Base-by-base conservation (phyloP, 108 stramenopile genomes). In the Discostella stelligeroides region DNA sequence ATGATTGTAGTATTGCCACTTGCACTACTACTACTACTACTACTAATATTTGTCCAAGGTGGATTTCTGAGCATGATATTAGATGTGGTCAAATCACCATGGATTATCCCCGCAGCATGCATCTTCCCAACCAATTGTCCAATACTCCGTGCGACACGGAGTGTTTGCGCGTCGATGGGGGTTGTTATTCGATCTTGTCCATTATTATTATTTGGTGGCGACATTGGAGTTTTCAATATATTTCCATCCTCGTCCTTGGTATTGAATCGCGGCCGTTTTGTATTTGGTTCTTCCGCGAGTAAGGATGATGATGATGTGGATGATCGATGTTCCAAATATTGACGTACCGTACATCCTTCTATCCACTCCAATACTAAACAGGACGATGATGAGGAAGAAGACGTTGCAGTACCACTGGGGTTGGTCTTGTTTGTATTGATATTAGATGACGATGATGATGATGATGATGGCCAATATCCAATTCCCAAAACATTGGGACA, bases 51-150 rank as follows among this genome's bases (percentile, higher is more conserved):
- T 48, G 12, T 37, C 75, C 57, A 75, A 17, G 43, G 61, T 14
- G 81, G 72, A 41, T 75, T 83, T 23, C 29, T 39, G n/a, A 89
- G 14, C 82, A 98, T 84, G 43, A 97, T 87, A 67, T 99, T 99
- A 60, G 96, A 97, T 7, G 98, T 98, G 8, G 97, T 99, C 45
- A 98, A 81, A 71, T 99, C 98, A 23, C 98, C 98, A 74, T 99
- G 98, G 43, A 96, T 84, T 10, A 97, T 68, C 42, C 88, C 90
- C 9, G 90, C 66, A 75, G 88, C 89, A 81, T 99, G 97, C 75
- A 98, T 75, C 49, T 79, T 82, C 10, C 86, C 98, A 59, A 99
- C 78, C 37, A 88, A 55, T 29, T 46, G 51, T 18, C 98, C 98
- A 48, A 98, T 78, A 46, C 51, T 25, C 10, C 45, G 42, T 49